phyloP scores from a whole-genome alignment of 1,284 basidiomycete species.

The Leccinum subfulvum region DNA sequence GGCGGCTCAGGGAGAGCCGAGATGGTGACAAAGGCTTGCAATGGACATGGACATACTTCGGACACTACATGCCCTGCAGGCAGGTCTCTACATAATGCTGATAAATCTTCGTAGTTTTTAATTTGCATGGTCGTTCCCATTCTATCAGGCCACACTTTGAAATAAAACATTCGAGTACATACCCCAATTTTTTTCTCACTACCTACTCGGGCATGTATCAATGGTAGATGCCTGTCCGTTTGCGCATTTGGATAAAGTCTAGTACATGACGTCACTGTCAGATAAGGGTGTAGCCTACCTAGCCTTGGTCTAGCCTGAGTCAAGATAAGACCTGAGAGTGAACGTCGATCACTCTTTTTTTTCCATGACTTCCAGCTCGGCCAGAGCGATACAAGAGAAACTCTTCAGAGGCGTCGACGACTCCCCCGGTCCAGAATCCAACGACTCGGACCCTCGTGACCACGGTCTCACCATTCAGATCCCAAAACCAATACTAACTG shows the following conservation, averaged over 20 bases:
- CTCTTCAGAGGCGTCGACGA: conserved; percentile 58
- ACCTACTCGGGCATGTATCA: conserved; percentile 2
- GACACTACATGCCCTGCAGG: conserved; percentile 31
- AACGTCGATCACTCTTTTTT: not conserved
- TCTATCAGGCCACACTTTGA: conserved; percentile 12
- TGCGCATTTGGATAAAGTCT: conserved; percentile 15
- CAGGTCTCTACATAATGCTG: conserved; percentile 27
- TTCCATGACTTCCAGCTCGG: conserved; percentile 40
- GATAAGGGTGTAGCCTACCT: conserved; percentile 6
- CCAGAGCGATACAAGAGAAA: conserved; percentile 72
- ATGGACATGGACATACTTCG: conserved; percentile 15
- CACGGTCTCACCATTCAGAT: conserved; percentile 74
- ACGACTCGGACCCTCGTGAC: conserved; percentile 35
- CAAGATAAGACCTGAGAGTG: not conserved
- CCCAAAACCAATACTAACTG: conserved; percentile 48
- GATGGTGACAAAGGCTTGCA: conserved; percentile 23
- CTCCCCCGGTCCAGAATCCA: conserved; percentile 20
- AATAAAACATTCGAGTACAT: conserved; percentile 25
- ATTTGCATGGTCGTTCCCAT: conserved; percentile 20
- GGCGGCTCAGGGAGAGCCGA: conserved; percentile 31
- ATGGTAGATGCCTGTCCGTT: not conserved
- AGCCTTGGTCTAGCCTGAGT: conserved; percentile 3
- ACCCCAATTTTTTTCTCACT: conserved; percentile 18
- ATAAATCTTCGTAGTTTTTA: conserved; percentile 17
- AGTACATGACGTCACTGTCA: conserved; percentile 24